A percentile compares a stretch with the other conserved stretches of the same genome.
phyloP scores from a whole-genome alignment of 305 asterid genomes.

The Euphrasia arctica region DNA sequence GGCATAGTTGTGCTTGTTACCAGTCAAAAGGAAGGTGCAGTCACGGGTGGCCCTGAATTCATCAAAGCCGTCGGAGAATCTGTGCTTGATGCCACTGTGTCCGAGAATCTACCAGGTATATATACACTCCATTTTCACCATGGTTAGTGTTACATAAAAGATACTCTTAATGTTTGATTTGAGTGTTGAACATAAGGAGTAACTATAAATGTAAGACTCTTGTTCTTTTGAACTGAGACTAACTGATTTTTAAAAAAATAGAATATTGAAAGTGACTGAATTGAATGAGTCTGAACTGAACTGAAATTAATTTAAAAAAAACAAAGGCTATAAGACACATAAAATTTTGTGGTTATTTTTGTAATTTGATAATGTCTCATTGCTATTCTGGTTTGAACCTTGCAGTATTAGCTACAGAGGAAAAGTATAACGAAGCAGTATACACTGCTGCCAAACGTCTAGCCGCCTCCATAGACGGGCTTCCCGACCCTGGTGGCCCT shows the following conservation, averaged over 20 bases:
- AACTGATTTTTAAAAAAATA: too few species aligned
- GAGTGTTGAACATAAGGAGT: too few species aligned
- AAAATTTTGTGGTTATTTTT: too few species aligned
- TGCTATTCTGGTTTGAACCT: slow-evolving; percentile 11
- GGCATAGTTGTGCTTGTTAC: slow-evolving; percentile 92
- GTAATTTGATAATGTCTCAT: not conserved
- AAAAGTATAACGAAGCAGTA: slow-evolving; percentile 89
- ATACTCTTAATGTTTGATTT: too few species aligned
- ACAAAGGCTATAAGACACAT: too few species aligned
- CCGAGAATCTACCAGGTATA: slow-evolving; percentile 90
- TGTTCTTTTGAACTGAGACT: too few species aligned
- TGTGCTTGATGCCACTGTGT: slow-evolving; percentile 83
- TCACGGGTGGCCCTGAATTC: slow-evolving; percentile 95
- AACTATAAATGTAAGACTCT: too few species aligned
- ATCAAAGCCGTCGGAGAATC: slow-evolving; percentile 86
- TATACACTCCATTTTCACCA: not conserved
- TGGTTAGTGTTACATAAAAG: too few species aligned
- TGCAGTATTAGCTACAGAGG: slow-evolving; percentile 90
- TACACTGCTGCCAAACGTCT: slow-evolving; percentile 66
- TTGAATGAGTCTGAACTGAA: too few species aligned
- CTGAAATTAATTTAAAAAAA: too few species aligned
- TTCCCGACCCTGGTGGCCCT: slow-evolving; percentile 98
- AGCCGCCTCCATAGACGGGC: slow-evolving; percentile 85
- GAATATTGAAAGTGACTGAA: too few species aligned
- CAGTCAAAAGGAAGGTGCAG: slow-evolving; percentile 97